These are phyloP conservation scores for Globisporangium recalcitrans DNA, from an alignment of 352 stramenopile species.

Conservation along the genomic window DNA sequence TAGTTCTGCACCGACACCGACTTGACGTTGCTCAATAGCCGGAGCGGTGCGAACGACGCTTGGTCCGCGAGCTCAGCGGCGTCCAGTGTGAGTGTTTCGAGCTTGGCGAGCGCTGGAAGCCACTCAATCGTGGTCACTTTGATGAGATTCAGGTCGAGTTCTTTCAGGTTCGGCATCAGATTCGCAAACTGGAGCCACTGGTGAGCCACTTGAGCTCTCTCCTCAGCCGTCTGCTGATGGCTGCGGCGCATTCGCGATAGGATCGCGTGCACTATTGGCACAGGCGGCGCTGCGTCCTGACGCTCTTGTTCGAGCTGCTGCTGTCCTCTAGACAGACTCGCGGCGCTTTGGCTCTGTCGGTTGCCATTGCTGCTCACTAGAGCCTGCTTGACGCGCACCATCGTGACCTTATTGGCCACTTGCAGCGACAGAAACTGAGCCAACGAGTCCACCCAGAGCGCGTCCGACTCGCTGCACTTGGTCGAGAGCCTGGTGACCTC, in stretches of 20 bases:
- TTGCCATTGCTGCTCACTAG: neutral
- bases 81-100: neutral
- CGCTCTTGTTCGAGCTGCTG: neutral
- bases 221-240: neutral
- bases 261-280: neutral
- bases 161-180: neutral
- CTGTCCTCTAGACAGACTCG: neutral
- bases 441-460: neutral
- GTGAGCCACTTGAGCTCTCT: neutral
- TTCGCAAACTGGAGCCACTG: neutral
- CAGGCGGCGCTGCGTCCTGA: neutral
- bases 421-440: neutral
- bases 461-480: neutral
- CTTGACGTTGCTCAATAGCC: neutral
- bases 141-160: neutral
- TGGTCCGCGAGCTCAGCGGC: neutral
- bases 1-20: conserved; percentile 2
- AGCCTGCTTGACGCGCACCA: conserved; percentile 1
- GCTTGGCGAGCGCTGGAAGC: neutral
- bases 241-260: neutral
- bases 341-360: neutral
- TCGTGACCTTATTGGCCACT: conserved; percentile 1
- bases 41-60: neutral
- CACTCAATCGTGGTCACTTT: conserved; percentile 2
- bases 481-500: conserved; percentile 1